These are phyloP conservation scores for Diaporthe aspalathi DNA, from an alignment of 2,329 filamentous ascomycete species.

Conservation along the genomic window DNA sequence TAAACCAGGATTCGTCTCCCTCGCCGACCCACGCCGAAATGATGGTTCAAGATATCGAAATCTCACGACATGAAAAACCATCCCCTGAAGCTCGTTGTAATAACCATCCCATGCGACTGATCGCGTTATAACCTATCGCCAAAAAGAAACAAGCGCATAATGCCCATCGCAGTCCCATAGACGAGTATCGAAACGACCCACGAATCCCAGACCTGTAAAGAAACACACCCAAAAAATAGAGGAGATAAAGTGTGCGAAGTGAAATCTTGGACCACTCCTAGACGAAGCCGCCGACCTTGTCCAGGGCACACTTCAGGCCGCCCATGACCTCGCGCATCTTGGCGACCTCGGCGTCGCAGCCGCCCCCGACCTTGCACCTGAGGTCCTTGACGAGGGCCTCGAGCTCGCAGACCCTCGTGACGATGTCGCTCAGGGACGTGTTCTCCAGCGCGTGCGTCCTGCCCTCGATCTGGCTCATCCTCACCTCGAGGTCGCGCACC, in stretches of 20 bases:
- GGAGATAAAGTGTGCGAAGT: background rate
- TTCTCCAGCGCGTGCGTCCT: conserved; percentile 12
- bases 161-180: too few species aligned
- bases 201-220: too few species aligned
- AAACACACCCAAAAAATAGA: too few species aligned
- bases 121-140: too few species aligned
- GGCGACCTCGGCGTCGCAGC: conserved; percentile 31
- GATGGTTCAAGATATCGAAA: too few species aligned
- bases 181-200: too few species aligned
- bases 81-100: too few species aligned
- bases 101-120: too few species aligned
- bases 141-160: too few species aligned
- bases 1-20: too few species aligned
- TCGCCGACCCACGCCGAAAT: too few species aligned
- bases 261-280: background rate
- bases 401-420: background rate
- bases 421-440: conserved; percentile 1
- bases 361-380: conserved; percentile 22
- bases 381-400: conserved; percentile 24
- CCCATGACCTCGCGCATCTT: conserved; percentile 37
- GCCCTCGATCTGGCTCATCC: conserved; percentile 13
- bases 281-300: conserved; percentile 30
- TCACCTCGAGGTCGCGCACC: background rate
- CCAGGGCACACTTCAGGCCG: background rate
- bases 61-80: too few species aligned